phyloP scores from a whole-genome alignment of 805 yeast genomes.

The Pichia deserticola region DNA sequence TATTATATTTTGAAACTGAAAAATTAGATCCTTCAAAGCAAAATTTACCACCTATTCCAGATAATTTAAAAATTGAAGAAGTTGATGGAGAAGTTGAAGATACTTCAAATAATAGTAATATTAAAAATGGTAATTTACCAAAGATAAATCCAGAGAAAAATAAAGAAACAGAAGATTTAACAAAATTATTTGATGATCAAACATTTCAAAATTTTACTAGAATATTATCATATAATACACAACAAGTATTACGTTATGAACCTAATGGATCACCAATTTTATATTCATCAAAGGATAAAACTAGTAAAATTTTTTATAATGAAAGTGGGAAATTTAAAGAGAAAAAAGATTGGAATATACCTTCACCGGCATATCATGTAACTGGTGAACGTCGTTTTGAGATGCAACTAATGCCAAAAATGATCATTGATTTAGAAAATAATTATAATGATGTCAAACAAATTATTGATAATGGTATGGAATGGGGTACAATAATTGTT shows the following conservation, averaged over 20 bases:
- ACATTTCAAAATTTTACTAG: conserved; percentile 74
- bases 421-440: conserved; percentile 71
- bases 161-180: conserved; percentile 38
- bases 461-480: conserved; percentile 69
- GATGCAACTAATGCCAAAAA: conserved; percentile 89
- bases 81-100: conserved; percentile 11
- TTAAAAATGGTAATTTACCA: conserved; percentile 15
- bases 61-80: conserved; percentile 17
- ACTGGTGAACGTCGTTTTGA: conserved; percentile 61
- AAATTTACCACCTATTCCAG: conserved; percentile 38
- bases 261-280: conserved; percentile 71
- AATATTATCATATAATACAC: conserved; percentile 71
- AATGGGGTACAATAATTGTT: conserved; percentile 92
- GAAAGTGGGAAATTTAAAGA: conserved; percentile 19
- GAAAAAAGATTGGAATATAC: conserved; percentile 30
- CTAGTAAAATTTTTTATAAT: conserved; percentile 36
- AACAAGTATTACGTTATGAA: conserved; percentile 82
- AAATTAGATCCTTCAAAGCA: conserved; percentile 43
- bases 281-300: conserved; percentile 56
- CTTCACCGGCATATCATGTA: conserved; percentile 57
- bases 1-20: conserved; percentile 70
- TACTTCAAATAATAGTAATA: conserved; percentile 1
- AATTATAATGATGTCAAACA: conserved; percentile 30
- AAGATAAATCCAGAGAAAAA: conserved; percentile 9
- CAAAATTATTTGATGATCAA: conserved; percentile 61